Evolutionary conservation across 352 stramenopile genomes (phyloP).

Genomic region (Globisporangium iwayamae): DNA sequence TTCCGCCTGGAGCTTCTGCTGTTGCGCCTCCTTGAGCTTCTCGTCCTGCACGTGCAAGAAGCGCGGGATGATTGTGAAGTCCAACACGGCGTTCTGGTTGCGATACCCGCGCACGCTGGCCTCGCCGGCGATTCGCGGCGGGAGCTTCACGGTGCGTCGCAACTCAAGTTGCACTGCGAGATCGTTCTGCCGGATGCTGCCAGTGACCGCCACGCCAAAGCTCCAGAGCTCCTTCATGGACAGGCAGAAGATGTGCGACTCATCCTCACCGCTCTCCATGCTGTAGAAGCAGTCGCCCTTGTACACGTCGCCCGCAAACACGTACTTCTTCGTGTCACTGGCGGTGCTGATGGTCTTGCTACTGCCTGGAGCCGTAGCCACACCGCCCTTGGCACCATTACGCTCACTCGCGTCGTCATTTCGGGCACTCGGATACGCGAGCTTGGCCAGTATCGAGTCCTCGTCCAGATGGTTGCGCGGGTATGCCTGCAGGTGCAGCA

Average conservation of each 20-base stretch:
- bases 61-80: conserved; percentile 55
- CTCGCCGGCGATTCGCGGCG: conserved; percentile 26
- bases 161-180: conserved; percentile 34
- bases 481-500: conserved; percentile 63
- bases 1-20: conserved; percentile 27
- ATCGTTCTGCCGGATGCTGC: conserved; percentile 43
- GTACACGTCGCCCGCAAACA: conserved; percentile 5
- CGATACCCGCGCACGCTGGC: conserved; percentile 3
- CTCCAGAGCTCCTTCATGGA: conserved; percentile 58
- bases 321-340: conserved; percentile 12
- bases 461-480: conserved; percentile 76
- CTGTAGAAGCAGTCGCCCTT: conserved; percentile 36
- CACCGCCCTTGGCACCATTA: background rate
- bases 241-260: conserved; percentile 54
- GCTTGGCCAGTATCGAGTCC: conserved; percentile 44
- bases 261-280: conserved; percentile 55
- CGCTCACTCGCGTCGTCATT: background rate
- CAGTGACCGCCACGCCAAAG: conserved; percentile 33
- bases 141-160: conserved; percentile 47
- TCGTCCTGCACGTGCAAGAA: conserved; percentile 54
- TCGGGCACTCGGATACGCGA: conserved; percentile 36
- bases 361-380: conserved; percentile 18
- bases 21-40: conserved; percentile 28
- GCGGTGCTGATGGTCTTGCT: background rate
- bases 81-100: conserved; percentile 20